phyloP scores from a whole-genome alignment of 1,284 basidiomycete genomes.

The Butyriboletus appendiculatus region DNA sequence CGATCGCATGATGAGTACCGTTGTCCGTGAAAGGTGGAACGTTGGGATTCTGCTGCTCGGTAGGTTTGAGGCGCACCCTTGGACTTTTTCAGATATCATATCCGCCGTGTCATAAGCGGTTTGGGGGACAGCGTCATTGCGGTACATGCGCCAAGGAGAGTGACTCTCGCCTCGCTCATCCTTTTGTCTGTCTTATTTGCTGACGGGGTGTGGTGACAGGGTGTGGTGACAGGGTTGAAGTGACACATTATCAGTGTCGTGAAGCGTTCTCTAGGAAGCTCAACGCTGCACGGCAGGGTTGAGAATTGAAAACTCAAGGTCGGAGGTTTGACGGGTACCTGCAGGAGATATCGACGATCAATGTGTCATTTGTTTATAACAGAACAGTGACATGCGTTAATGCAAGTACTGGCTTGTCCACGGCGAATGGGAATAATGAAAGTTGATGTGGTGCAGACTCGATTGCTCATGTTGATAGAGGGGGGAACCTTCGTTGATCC shows the following conservation, averaged over 20 bases:
- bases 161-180: background rate
- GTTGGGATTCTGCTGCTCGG: slow-evolving; percentile 26
- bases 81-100: slow-evolving; percentile 70
- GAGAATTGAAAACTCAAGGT: background rate
- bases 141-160: slow-evolving; percentile 83
- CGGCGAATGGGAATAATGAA: no score
- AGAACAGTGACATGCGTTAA: no score
- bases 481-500: no score
- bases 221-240: slow-evolving; percentile 69
- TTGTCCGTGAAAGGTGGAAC: slow-evolving; percentile 89
- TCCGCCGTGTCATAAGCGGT: slow-evolving; percentile 92
- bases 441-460: no score
- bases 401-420: no score
- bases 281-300: slow-evolving; percentile 35
- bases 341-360: background rate
- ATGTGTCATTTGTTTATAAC: no score
- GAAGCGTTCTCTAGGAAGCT: slow-evolving; percentile 73
- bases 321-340: background rate
- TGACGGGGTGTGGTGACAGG: no score
- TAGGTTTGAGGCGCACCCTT: background rate
- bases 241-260: slow-evolving; percentile 93
- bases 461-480: no score
- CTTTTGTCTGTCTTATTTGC: background rate
- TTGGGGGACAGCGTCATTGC: slow-evolving; percentile 95
- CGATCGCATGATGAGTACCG: slow-evolving; percentile 94